Conservation (phyloP, 805 yeast genomes). For the Limtongia smithiae region DNA sequence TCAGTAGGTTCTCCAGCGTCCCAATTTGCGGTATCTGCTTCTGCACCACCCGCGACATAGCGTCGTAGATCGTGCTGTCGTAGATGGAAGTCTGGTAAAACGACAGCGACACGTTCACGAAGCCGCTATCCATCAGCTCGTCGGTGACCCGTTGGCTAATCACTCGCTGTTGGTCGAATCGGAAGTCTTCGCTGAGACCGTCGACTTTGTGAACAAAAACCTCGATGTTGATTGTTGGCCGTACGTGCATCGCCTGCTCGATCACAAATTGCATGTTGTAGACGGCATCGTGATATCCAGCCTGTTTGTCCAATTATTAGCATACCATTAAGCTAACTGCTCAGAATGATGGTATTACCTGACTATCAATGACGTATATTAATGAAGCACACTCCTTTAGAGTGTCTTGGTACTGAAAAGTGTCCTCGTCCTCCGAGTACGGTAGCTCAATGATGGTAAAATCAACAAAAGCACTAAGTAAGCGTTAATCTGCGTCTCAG, state of each 20-base stretch:
- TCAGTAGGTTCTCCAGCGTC: slow-evolving; percentile 80
- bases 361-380: slow-evolving; percentile 86
- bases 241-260: slow-evolving; percentile 78
- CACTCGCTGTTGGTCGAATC: slow-evolving; percentile 92
- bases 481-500: too few relatives aligned
- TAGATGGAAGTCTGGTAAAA: slow-evolving; percentile 91
- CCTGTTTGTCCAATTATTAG: slow-evolving; percentile 37
- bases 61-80: slow-evolving; percentile 94
- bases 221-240: slow-evolving; percentile 83
- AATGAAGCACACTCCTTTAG: slow-evolving; percentile 69
- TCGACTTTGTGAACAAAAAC: slow-evolving; percentile 94
- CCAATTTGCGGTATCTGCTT: slow-evolving; percentile 87
- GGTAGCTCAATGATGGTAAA: slow-evolving; percentile 91
- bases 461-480: slow-evolving; percentile 62
- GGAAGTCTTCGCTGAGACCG: slow-evolving; percentile 88
- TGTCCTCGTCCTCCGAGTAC: slow-evolving; percentile 48
- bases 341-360: slow-evolving; percentile 5
- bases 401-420: background rate
- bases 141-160: slow-evolving; percentile 95
- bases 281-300: slow-evolving; percentile 87
- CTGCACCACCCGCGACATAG: slow-evolving; percentile 88
- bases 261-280: slow-evolving; percentile 85
- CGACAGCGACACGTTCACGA: slow-evolving; percentile 86
- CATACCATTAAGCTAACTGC: slow-evolving; percentile 31
- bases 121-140: slow-evolving; percentile 80